phyloP scores from a whole-genome alignment of 352 stramenopile genomes.

The Lagenidium sp. region DNA sequence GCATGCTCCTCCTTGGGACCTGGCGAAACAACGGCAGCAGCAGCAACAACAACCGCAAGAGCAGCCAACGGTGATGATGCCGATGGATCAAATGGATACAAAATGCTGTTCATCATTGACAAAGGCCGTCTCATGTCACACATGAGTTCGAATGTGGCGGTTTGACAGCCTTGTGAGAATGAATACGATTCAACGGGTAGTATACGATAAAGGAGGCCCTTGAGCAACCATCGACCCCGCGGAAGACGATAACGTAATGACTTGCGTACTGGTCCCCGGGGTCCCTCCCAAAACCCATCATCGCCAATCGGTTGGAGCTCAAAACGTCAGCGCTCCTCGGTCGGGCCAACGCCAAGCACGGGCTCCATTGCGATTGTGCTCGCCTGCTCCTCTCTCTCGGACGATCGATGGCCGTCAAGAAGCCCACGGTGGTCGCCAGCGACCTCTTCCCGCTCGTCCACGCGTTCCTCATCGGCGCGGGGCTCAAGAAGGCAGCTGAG shows the following conservation, averaged over 20 bases:
- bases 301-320: constrained; percentile 19
- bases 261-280: too few species aligned
- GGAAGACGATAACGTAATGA: too few species aligned
- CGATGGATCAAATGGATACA: background rate
- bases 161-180: too few species aligned
- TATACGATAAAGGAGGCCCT: too few species aligned
- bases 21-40: constrained; percentile 10
- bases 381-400: background rate
- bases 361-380: background rate
- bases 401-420: constrained; percentile 18
- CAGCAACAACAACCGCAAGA: too few species aligned
- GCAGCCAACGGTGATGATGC: too few species aligned
- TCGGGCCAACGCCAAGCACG: background rate
- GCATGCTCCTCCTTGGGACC: constrained; percentile 37
- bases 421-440: constrained; percentile 38
- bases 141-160: too few species aligned
- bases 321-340: constrained; percentile 10
- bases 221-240: too few species aligned
- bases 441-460: constrained; percentile 75
- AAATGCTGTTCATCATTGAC: too few species aligned
- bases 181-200: too few species aligned
- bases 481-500: constrained; percentile 61
- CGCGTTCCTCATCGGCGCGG: constrained; percentile 46
- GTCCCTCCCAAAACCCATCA: too few species aligned
- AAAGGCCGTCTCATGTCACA: too few species aligned